Base-by-base conservation (phyloP, 2,329 filamentous ascomycete genomes). In the Ophiostoma angusticollis region DNA sequence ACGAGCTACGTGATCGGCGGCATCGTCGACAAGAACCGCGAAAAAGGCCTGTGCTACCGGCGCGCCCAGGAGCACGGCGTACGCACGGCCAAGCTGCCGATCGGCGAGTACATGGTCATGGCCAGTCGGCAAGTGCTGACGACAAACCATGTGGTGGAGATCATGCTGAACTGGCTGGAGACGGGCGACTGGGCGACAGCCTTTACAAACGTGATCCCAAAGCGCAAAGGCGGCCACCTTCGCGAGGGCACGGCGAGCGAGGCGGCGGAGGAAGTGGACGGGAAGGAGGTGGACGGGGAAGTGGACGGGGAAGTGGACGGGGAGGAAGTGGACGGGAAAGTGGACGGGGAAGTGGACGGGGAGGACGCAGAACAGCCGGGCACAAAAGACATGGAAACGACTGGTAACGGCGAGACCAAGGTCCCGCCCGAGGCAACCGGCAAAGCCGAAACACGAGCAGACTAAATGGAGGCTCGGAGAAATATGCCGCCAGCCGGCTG, bases 101-200 rank as follows among this genome's bases (percentile, higher is more conserved):
- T 98, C 51, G 85, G 86, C n/a, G 79, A 96, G 46, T 96, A 84
- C 58, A 80, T 98, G 67, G 72, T 85, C 47, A 93, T 98, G 83
- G 72, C 79, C 40, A 87, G 81, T 50, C 75, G 91, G 23, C 76
- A 80, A 50, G 84, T 98, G 5, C 64, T 98, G 41, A 80, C 89
- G 4, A 95, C 89, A 7, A 98, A 96, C 54, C 91, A 98, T 54
- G 91, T 98, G 1, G 74, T 91, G 33, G 89, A 96, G 60, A 96
- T 98, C 46, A 94, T 98, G 84, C 63, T 94, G 32, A 78, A 77
- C 48, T 98, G 87, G 86, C 60, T 98, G 39, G 85, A 95, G 58
- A 75, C 74, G 35, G 84, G 83, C 2, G 82, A 96, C 56, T 98
- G 91, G 91, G 87, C 80, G 1, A 68, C 82, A 53, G 87, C 91